Evolutionary conservation across 208 protist genomes (phyloP).

Genomic region (Leishmania tarentolae): DNA sequence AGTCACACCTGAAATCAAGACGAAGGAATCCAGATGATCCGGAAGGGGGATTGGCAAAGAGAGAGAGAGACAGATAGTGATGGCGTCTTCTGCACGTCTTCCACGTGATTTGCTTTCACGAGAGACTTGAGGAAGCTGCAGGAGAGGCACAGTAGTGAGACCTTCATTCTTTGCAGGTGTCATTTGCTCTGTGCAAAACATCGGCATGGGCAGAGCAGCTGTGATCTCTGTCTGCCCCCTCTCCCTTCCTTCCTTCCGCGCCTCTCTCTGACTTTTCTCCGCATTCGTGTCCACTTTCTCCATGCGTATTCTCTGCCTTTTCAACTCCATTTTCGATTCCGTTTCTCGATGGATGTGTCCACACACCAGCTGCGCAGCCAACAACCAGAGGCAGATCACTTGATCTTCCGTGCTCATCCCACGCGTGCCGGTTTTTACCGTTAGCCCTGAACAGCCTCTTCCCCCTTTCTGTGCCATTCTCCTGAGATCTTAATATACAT

Average conservation of each 20-base stretch:
- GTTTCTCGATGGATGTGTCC: not conserved
- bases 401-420: not conserved
- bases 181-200: not conserved
- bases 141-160: not conserved
- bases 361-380: not conserved
- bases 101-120: not conserved
- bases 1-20: not conserved
- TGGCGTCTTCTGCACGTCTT: not conserved
- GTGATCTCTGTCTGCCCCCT: not conserved
- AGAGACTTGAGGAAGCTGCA: not conserved
- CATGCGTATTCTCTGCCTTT: not conserved
- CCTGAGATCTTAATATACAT: conserved; percentile 6
- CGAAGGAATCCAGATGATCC: not conserved
- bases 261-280: not conserved
- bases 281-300: not conserved
- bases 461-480: not conserved
- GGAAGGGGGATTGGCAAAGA: not conserved
- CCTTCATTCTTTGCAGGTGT: not conserved
- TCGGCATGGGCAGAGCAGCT: not conserved
- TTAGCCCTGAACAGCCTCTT: conserved; percentile 7
- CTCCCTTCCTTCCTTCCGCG: not conserved
- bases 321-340: not conserved
- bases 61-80: not conserved
- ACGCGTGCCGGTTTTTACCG: not conserved
- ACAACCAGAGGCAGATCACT: conserved; percentile 7